Base-by-base conservation (phyloP, 352 stramenopile genomes). In the Pythium rishiriense region DNA sequence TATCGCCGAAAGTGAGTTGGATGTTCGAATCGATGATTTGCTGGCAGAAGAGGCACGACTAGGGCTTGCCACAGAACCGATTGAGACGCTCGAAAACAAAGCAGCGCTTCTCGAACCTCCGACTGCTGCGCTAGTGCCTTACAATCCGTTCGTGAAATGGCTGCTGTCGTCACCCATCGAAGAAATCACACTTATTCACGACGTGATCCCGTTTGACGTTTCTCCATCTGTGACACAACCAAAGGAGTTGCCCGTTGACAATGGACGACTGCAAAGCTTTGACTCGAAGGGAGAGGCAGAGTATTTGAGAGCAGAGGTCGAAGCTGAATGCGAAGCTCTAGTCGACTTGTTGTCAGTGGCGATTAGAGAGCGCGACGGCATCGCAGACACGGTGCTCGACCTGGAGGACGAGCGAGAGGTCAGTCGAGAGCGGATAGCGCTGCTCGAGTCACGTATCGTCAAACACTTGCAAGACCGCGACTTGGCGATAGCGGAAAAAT, bases 401-500 rank as follows among this genome's bases (percentile, higher is more conserved):
- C 52, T 90, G 11, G 64, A 81, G 17, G 68, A 77, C 19, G 76
- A 91, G 46, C 63, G 68, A 2, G 71, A 80, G 14, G 65, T 69
- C 25, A 87, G 72, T 57, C 67, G 50, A 29, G 71, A 87, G 56
- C 68, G 71, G 17, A 88, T 91, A 51, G 68, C 74, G 14, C 69
- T 91, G 22, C 70, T 90, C 11, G 83, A 91, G 54, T 73, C 81
- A n/a, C 75, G 81, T 14, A 88, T 91, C 47, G 79, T 83, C 51
- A 90, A 91, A 58, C 75, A 87, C n/a, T 45, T 91, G 28, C 79
- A 90, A 50, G 80, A 91, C 51, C 79, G 83, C 24, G 83, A 90
- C 53, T 58, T 88, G 37, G 80, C 79, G 28, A 91, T 91, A 28
- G 79, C 79, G 6, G 79, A 91, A 49, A 85, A 77, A 26, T 91